A percentile compares a stretch with the other conserved stretches of the same genome.
These are phyloP conservation scores for Psilocybe mexicana DNA, from an alignment of 1,284 basidiomycete genomes.

Conservation along the genomic window DNA sequence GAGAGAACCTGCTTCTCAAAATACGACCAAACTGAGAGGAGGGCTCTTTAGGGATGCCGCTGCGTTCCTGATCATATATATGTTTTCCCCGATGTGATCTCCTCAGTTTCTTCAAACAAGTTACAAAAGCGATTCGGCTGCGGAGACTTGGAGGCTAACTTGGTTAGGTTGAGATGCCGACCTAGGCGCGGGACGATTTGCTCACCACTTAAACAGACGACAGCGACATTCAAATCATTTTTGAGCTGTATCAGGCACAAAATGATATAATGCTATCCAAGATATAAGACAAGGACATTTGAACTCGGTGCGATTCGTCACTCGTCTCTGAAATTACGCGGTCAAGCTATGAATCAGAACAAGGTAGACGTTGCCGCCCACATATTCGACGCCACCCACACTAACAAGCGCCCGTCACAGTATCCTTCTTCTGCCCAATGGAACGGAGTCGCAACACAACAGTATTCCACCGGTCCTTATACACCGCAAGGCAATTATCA, in stretches of 20 bases:
- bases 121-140: constrained; percentile 20
- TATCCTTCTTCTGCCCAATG: constrained; percentile 25
- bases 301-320: constrained; percentile 12
- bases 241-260: constrained; percentile 25
- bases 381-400: constrained; percentile 16
- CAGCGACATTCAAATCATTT: constrained; percentile 25
- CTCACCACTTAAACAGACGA: constrained; percentile 13
- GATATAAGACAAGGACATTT: constrained; percentile 25
- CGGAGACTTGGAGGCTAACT: constrained; percentile 21
- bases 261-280: constrained; percentile 15
- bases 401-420: constrained; percentile 25
- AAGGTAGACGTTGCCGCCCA: constrained; percentile 18
- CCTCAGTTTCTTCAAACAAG: constrained; percentile 10
- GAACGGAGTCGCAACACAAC: constrained; percentile 21
- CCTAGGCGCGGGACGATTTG: constrained; percentile 25
- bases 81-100: constrained; percentile 22
- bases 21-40: constrained; percentile 15
- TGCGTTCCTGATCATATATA: constrained; percentile 22
- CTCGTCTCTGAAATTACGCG: constrained; percentile 11
- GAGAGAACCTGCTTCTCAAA: constrained; percentile 8
- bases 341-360: constrained; percentile 24
- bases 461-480: constrained; percentile 23
- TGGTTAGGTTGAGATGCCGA: constrained; percentile 23
- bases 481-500: constrained; percentile 18
- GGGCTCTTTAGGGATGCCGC: constrained; percentile 13